A percentile compares a stretch with the other conserved stretches of the same genome.
These are phyloP conservation scores for Suaeda aralocaspica DNA, from an alignment of 148 eudicot genomes.

Conservation along the genomic window DNA sequence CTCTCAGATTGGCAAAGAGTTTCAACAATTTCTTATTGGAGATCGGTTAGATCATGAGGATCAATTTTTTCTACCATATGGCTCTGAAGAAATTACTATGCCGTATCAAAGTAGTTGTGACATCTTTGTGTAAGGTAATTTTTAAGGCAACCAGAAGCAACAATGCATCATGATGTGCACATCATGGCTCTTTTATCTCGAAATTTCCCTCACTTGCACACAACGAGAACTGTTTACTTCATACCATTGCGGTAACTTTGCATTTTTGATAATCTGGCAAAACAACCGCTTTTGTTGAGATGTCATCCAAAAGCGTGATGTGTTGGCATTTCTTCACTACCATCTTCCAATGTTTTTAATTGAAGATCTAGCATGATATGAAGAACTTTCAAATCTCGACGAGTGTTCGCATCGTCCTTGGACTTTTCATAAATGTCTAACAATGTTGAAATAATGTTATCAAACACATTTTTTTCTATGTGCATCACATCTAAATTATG, in stretches of 20 bases:
- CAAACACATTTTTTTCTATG: slow-evolving; percentile 11
- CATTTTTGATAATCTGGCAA: neutral
- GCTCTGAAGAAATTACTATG: no score
- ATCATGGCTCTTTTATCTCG: no score
- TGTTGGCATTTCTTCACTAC: neutral
- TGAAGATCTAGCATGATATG: neutral
- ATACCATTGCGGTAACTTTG: slow-evolving; percentile 7
- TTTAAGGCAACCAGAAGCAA: no score
- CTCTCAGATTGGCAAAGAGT: neutral
- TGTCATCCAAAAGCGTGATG: neutral
- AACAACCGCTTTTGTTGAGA: neutral
- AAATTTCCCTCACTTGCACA: no score
- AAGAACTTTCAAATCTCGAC: no score
- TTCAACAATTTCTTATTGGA: neutral
- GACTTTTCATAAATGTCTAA: neutral
- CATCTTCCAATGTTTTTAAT: neutral
- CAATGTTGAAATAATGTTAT: neutral
- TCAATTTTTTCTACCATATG: no score
- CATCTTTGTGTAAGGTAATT: no score
- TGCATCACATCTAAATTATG: no score
- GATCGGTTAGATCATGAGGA: neutral
- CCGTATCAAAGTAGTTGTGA: no score
- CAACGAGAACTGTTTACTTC: neutral
- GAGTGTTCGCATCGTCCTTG: slow-evolving; percentile 16
- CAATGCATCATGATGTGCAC: no score